Conservation (phyloP, 2,329 filamentous ascomycete genomes). For the Thelonectria olida region DNA sequence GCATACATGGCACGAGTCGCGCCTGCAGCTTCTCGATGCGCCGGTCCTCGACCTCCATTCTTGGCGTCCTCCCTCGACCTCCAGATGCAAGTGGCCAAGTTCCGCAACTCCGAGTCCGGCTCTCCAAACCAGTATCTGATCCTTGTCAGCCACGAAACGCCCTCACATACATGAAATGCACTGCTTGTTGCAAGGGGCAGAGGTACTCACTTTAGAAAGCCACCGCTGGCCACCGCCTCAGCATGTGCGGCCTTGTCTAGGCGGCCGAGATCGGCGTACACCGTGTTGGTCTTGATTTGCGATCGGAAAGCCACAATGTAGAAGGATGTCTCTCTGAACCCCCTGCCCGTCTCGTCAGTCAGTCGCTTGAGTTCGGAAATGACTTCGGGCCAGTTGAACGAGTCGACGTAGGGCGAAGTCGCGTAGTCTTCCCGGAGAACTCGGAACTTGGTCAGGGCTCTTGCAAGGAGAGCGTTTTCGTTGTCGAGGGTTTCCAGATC, state of each 20-base stretch:
- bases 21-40: conserved; percentile 72
- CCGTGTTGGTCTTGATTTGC: conserved; percentile 71
- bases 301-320: conserved; percentile 89
- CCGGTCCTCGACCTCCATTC: conserved; percentile 67
- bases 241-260: conserved; percentile 83
- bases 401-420: conserved; percentile 74
- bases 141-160: conserved; percentile 27
- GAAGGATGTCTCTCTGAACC: conserved; percentile 73
- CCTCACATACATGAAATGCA: not conserved
- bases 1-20: conserved; percentile 69
- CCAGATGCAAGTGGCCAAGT: conserved; percentile 84
- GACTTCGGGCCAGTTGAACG: conserved; percentile 80
- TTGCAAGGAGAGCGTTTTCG: conserved; percentile 75
- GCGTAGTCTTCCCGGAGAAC: conserved; percentile 77
- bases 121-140: conserved; percentile 86
- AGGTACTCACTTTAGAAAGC: conserved; percentile 75
- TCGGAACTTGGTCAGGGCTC: conserved; percentile 72
- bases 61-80: conserved; percentile 67
- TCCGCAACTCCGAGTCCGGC: conserved; percentile 74
- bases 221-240: conserved; percentile 82
- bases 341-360: conserved; percentile 51
- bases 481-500: conserved; percentile 73
- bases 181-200: not conserved
- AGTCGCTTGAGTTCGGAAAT: conserved; percentile 67
- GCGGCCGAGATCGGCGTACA: conserved; percentile 72